A percentile compares a stretch with the other conserved stretches of the same genome.
phyloP scores from a whole-genome alignment of 257 asterid species.

The Nemophila menziesii region DNA sequence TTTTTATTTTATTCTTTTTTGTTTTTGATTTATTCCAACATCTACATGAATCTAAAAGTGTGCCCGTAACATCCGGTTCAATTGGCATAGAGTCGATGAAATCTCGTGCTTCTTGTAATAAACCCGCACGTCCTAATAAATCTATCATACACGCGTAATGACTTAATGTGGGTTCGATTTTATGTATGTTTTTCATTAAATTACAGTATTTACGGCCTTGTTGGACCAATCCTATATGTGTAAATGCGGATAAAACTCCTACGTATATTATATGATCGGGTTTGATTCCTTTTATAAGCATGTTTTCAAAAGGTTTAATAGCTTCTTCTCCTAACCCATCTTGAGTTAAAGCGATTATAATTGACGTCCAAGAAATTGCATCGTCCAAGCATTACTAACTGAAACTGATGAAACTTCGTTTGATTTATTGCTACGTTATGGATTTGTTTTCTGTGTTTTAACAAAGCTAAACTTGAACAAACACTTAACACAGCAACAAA shows the following conservation, averaged over 20 bases:
- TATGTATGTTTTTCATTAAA: conserved; percentile 57
- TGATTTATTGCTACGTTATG: conserved; percentile 55
- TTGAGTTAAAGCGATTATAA: conserved; percentile 75
- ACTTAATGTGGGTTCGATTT: conserved; percentile 52
- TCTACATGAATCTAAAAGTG: conserved; percentile 79
- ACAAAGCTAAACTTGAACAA: conserved; percentile 60
- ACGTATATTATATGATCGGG: conserved; percentile 83
- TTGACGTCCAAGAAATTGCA: conserved; percentile 73
- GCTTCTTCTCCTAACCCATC: conserved; percentile 79
- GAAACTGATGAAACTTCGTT: conserved; percentile 44
- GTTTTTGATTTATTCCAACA: too few relatives aligned
- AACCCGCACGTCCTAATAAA: conserved; percentile 77
- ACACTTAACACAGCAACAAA: conserved; percentile 64
- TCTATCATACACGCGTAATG: conserved; percentile 88
- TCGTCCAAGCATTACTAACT: conserved; percentile 73
- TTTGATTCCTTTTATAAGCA: conserved; percentile 38
- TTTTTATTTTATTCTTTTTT: too few relatives aligned
- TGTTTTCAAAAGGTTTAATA: conserved; percentile 42
- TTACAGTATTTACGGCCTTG: conserved; percentile 58
- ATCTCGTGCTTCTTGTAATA: conserved; percentile 53
- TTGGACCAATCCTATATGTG: conserved; percentile 70
- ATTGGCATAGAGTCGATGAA: conserved; percentile 52
- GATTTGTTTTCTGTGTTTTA: conserved; percentile 63
- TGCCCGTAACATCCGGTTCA: conserved; percentile 84
- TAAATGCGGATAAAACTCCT: conserved; percentile 75